Evolutionary conservation across 495 filamentous ascomycete genomes (phyloP).

Genomic region (Tuber indicum): DNA sequence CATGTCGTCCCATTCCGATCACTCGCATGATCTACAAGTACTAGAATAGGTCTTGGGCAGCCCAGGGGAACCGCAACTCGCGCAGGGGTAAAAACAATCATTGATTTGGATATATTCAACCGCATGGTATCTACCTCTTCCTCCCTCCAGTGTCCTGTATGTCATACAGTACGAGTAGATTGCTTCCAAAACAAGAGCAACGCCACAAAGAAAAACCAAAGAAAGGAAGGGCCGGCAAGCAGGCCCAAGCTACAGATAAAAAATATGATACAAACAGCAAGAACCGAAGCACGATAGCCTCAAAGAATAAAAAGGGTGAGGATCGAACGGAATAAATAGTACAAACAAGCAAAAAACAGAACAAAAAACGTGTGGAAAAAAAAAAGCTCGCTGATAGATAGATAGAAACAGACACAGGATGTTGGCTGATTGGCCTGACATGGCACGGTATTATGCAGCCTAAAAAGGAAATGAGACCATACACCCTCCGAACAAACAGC

Average conservation of each 20-base stretch:
- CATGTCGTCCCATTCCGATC: background rate
- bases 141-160: background rate
- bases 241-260: background rate
- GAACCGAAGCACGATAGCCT: background rate
- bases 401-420: background rate
- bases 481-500: background rate
- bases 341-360: conserved; percentile 7
- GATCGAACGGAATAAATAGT: conserved; percentile 1
- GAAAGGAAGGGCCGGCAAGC: background rate
- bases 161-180: background rate
- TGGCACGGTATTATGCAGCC: background rate
- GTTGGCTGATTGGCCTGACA: background rate
- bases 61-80: background rate
- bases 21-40: background rate
- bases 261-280: background rate
- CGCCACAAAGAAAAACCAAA: background rate
- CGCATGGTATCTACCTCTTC: background rate
- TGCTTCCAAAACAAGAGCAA: conserved; percentile 8
- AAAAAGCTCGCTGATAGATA: conserved; percentile 10
- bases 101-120: background rate
- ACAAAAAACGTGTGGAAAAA: conserved; percentile 13
- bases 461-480: background rate
- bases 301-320: background rate
- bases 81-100: background rate
- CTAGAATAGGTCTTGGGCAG: background rate